Base-by-base conservation (phyloP, 1,139 yeast genomes). In the Blastobotrys buckinghamii region DNA sequence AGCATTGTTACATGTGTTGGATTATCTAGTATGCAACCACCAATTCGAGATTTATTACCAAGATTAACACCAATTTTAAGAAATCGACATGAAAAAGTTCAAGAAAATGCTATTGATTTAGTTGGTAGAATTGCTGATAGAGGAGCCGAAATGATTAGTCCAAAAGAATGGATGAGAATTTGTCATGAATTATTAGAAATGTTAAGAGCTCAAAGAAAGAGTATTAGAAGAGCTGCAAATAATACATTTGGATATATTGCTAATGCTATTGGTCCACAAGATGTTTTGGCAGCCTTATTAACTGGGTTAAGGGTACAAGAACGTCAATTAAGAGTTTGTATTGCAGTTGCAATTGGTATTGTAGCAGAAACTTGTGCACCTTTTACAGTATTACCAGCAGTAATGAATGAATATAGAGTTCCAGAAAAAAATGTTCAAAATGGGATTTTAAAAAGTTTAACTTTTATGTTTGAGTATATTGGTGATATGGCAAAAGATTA, bases 341-440 rank as follows among this genome's bases (percentile, higher is more conserved):
- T 98, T 0, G 97, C 98, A 1, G 97, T 94, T 39, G 99, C 99
- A 0, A 87, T 94, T 58, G 98, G 96, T 34, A 90, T 94, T 59
- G 96, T 94, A 13, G 97, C 98, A 0, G 95, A 90, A 50, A 81
- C 85, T 0, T 92, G 98, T 68, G 80, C 87, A 0, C 97, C 98
- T 0, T 92, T 87, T 65, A 87, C 97, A 0, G 96, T 92, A 0
- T 67, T 94, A n/a, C 98, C 99, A 0, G 96, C 96, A 0, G 71
- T 94, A 41, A 87, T 94, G 96, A 90, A 92, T 64, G 98, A 92
- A 64, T 94, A 92, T 62, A 75, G 95, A 48, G 85, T 86, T 4
- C 97, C 96, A 0, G 97, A 92, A 56, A 80, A 83, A 50, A 90
- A 90, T 61, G 97, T 92, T 6, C 97, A 92, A 63, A 92, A 92